Conservation (phyloP, 2,329 filamentous ascomycete species). For the Phymatotrichopsis omnivora region DNA sequence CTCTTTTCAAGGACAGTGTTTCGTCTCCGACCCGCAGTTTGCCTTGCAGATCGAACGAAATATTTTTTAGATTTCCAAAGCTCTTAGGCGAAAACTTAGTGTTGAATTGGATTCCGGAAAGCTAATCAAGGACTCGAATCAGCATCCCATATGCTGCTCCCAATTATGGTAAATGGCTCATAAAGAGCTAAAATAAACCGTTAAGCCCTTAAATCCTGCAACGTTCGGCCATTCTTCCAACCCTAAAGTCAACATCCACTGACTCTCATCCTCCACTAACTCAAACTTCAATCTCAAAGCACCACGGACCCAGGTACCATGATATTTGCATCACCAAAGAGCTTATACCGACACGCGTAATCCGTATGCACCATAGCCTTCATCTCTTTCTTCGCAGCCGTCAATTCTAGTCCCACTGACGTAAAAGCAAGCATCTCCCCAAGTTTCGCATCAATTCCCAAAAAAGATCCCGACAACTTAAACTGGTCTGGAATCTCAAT, state of each 20-base stretch:
- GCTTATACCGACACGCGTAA: conserved; percentile 14
- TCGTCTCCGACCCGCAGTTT: conserved; percentile 9
- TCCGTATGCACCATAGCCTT: background rate
- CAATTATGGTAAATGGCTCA: no score
- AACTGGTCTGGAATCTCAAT: conserved; percentile 10
- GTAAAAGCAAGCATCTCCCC: conserved; percentile 14
- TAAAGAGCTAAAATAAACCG: conserved; percentile 3
- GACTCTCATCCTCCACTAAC: conserved; percentile 10
- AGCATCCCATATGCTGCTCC: background rate
- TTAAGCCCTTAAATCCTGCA: conserved; percentile 21
- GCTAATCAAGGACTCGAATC: conserved; percentile 4
- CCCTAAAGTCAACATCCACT: conserved; percentile 7
- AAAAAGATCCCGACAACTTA: conserved; percentile 8
- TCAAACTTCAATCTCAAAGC: conserved; percentile 9
- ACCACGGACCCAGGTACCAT: conserved; percentile 18
- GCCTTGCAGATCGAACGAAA: conserved; percentile 11
- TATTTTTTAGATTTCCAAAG: background rate
- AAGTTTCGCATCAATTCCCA: conserved; percentile 6
- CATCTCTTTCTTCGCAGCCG: background rate
- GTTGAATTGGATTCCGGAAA: conserved; percentile 16
- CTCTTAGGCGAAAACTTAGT: conserved; percentile 8
- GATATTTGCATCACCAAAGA: conserved; percentile 10
- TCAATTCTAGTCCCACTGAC: conserved; percentile 16
- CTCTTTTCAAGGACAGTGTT: conserved; percentile 7
- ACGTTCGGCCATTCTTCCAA: conserved; percentile 17